phyloP scores from a whole-genome alignment of 352 stramenopile species.

The Globisporangium takayamanum region DNA sequence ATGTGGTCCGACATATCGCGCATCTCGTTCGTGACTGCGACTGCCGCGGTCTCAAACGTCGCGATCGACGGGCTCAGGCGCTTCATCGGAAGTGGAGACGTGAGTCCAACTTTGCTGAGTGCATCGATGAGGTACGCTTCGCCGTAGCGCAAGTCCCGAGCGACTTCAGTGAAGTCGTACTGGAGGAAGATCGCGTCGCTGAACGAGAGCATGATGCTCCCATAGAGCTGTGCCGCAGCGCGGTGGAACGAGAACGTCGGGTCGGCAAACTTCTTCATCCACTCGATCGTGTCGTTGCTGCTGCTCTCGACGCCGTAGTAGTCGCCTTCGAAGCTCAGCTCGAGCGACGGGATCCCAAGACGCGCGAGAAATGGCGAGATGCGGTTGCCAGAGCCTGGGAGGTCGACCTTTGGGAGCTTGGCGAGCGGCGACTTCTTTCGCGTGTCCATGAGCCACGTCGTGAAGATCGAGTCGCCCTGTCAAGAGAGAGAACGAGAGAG shows the following conservation, averaged over 20 bases:
- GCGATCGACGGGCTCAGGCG: constrained; percentile 54
- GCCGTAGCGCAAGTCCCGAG: constrained; percentile 56
- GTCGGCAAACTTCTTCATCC: constrained; percentile 73
- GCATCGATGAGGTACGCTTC: constrained; percentile 47
- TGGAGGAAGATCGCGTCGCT: constrained; percentile 77
- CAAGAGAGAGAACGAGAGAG: background rate
- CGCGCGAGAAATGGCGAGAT: constrained; percentile 70
- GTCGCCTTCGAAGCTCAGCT: constrained; percentile 63
- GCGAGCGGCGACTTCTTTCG: constrained; percentile 26
- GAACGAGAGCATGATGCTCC: constrained; percentile 68
- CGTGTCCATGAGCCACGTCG: constrained; percentile 59
- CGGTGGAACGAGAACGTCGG: constrained; percentile 68
- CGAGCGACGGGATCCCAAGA: constrained; percentile 63
- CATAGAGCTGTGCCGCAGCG: constrained; percentile 71
- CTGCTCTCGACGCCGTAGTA: constrained; percentile 61
- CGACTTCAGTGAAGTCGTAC: constrained; percentile 81
- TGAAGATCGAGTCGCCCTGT: constrained; percentile 56
- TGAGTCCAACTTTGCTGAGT: constrained; percentile 28
- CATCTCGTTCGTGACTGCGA: constrained; percentile 51
- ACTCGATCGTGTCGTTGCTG: constrained; percentile 58
- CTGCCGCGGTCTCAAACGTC: constrained; percentile 52
- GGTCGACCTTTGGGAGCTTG: constrained; percentile 44
- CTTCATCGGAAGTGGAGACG: constrained; percentile 27
- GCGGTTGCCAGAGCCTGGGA: constrained; percentile 42
- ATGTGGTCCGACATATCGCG: constrained; percentile 49